A percentile compares a stretch with the other conserved stretches of the same genome.
phyloP scores from a whole-genome alignment of 2,329 filamentous ascomycete species.

The Microcyclosporella mali region DNA sequence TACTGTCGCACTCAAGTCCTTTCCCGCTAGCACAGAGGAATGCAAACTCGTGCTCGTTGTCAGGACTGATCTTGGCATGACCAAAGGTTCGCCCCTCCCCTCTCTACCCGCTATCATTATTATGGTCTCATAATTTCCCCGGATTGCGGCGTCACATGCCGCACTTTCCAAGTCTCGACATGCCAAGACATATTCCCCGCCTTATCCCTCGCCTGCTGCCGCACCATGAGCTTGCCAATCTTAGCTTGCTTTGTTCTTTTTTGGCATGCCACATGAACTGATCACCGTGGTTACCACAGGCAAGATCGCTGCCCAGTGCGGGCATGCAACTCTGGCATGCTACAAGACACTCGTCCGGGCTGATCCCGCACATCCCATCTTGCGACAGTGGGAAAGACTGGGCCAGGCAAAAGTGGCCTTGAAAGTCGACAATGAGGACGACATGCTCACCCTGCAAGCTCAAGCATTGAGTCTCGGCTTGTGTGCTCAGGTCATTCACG shows the following conservation, averaged over 20 bases:
- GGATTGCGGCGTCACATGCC: too few species aligned
- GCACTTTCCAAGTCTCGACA: too few species aligned
- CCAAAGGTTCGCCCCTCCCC: slow-evolving; percentile 62
- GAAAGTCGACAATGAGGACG: slow-evolving; percentile 80
- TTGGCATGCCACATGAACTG: background rate
- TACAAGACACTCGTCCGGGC: slow-evolving; percentile 72
- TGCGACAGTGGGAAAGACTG: slow-evolving; percentile 75
- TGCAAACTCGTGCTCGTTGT: slow-evolving; percentile 93
- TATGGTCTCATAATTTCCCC: slow-evolving; percentile 3
- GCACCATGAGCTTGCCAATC: too few species aligned
- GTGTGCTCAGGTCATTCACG: slow-evolving; percentile 82
- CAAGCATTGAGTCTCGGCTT: slow-evolving; percentile 77
- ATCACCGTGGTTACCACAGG: slow-evolving; percentile 46
- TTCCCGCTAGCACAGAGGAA: slow-evolving; percentile 59
- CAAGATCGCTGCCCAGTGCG: slow-evolving; percentile 94
- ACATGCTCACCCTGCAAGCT: slow-evolving; percentile 66
- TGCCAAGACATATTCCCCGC: too few species aligned
- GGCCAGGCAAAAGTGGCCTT: slow-evolving; percentile 65
- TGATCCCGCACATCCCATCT: slow-evolving; percentile 53
- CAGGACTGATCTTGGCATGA: slow-evolving; percentile 92
- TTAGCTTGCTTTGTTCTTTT: too few species aligned
- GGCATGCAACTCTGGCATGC: slow-evolving; percentile 93
- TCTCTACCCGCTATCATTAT: slow-evolving; percentile 6
- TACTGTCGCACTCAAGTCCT: slow-evolving; percentile 42
- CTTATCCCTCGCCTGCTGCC: slow-evolving; percentile 1